Conservation (phyloP, 805 yeast species). For the Cyberlindnera misumaiensis region DNA sequence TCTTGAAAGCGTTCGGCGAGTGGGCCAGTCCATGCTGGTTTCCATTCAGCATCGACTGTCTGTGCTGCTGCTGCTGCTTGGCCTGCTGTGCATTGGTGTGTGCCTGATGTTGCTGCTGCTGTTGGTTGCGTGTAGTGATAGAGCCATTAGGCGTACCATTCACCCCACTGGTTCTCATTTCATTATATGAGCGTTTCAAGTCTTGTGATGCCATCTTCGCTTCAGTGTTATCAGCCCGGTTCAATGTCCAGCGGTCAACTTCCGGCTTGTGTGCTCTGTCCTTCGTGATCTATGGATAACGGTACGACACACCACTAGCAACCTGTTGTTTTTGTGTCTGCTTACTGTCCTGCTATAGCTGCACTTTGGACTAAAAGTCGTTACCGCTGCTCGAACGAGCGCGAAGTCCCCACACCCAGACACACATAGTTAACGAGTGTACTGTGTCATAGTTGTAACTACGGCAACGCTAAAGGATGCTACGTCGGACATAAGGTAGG, state of each 20-base stretch:
- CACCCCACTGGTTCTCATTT: conserved; percentile 2
- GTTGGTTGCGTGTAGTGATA: conserved; percentile 15
- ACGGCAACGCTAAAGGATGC: no score
- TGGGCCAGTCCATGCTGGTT: conserved; percentile 21
- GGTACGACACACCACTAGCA: no score
- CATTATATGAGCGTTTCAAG: neutral
- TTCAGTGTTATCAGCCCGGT: neutral
- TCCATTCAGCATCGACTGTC: conserved; percentile 26
- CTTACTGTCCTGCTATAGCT: no score
- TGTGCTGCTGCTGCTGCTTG: conserved; percentile 21
- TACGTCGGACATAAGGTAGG: no score
- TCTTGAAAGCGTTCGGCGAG: conserved; percentile 25
- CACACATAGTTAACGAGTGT: no score
- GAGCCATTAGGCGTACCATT: conserved; percentile 8
- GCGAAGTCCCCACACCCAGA: no score
- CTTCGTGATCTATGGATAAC: no score
- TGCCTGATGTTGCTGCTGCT: conserved; percentile 19
- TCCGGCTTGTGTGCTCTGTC: no score
- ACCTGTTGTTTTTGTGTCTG: no score
- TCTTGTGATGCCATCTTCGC: conserved; percentile 1
- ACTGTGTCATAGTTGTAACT: no score
- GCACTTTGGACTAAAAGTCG: no score
- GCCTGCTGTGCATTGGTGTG: conserved; percentile 18
- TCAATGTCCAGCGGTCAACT: neutral
- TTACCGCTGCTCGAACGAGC: no score